A percentile compares a stretch with the other conserved stretches of the same genome.
phyloP scores from a whole-genome alignment of 176 grass and related monocot species.

The Paspalum notatum region DNA sequence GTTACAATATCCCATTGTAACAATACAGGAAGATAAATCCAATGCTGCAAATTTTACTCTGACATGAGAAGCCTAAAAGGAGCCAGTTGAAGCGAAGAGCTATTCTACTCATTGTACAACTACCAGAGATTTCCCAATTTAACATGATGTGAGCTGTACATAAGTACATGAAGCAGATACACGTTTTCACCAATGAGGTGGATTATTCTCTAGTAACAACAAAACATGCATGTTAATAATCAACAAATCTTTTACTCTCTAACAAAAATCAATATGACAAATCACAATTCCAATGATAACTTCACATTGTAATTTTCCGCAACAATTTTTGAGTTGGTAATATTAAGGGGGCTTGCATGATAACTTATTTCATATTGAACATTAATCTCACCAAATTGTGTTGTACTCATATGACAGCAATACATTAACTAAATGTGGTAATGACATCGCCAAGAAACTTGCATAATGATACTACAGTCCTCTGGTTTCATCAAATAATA shows the following conservation, averaged over 20 bases:
- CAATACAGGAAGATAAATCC: slow-evolving; percentile 7
- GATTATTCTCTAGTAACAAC: neutral
- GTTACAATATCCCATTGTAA: neutral
- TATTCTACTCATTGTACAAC: slow-evolving; percentile 7
- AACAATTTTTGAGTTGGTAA: slow-evolving; percentile 18
- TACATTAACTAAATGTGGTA: neutral
- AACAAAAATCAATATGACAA: slow-evolving; percentile 9
- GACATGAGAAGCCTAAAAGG: neutral
- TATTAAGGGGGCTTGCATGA: neutral
- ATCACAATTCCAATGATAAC: neutral
- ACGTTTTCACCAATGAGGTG: neutral
- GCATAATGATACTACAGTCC: neutral
- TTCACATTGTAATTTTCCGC: neutral
- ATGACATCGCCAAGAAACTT: slow-evolving; percentile 3
- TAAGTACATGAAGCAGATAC: slow-evolving; percentile 9
- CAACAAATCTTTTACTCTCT: neutral
- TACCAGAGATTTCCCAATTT: neutral
- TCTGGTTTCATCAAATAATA: slow-evolving; percentile 1
- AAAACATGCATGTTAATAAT: neutral
- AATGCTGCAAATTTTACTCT: neutral
- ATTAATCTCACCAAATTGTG: neutral
- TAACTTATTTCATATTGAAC: slow-evolving; percentile 21
- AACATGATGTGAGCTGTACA: neutral
- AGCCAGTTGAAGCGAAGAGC: neutral
- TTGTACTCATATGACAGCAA: neutral